Percentiles rank a stretch among this genome's conserved stretches.
phyloP scores from a whole-genome alignment of 2,329 filamentous ascomycete genomes.

The Phaeosphaeria sp. region DNA sequence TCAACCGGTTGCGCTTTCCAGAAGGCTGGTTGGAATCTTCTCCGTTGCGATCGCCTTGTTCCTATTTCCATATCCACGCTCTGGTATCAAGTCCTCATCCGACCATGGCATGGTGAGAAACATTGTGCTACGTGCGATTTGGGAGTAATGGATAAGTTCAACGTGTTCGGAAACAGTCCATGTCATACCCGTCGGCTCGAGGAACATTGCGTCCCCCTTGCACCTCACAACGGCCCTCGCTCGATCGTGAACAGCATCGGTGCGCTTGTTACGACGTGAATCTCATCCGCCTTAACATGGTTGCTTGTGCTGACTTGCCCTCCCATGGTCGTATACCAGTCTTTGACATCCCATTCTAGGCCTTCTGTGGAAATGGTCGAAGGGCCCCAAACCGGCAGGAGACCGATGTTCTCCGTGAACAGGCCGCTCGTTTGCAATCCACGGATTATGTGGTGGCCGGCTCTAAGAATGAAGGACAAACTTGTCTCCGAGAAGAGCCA shows the following conservation, averaged over 20 bases:
- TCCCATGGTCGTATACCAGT: constrained; percentile 72
- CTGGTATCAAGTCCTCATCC: no score
- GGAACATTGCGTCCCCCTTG: background rate
- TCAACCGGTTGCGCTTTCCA: background rate
- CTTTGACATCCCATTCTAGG: constrained; percentile 86
- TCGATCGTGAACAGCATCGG: constrained; percentile 59
- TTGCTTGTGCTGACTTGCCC: constrained; percentile 59
- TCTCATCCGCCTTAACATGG: constrained; percentile 51
- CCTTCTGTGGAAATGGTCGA: constrained; percentile 80
- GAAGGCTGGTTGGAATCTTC: background rate
- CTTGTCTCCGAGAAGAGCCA: constrained; percentile 84
- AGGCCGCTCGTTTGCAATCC: constrained; percentile 60
- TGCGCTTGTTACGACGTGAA: constrained; percentile 50
- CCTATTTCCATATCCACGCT: no score
- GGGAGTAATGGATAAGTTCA: background rate
- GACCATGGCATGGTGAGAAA: no score
- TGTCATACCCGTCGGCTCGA: background rate
- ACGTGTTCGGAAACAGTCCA: background rate
- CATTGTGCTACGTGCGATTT: background rate
- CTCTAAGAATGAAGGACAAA: constrained; percentile 80
- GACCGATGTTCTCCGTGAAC: constrained; percentile 82
- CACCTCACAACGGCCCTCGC: constrained; percentile 16
- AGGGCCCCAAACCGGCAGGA: constrained; percentile 82
- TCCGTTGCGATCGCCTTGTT: no score
- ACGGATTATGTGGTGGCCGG: constrained; percentile 71